phyloP scores from a whole-genome alignment of 768 basidiomycete species.

The Rhodotorula toruloides region DNA sequence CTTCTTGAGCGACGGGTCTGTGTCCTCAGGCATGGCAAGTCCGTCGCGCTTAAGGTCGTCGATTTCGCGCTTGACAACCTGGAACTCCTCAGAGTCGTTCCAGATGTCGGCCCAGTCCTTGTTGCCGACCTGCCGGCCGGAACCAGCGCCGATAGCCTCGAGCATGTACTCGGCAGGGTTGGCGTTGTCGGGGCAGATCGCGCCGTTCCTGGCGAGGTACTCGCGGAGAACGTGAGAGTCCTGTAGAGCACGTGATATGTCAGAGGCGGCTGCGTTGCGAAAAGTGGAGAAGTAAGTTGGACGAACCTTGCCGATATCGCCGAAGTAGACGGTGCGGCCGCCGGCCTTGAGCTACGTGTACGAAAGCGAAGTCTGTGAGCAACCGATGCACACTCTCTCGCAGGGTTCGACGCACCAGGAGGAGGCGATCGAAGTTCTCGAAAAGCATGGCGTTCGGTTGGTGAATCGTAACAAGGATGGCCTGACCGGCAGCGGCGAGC shows the following conservation, averaged over 20 bases:
- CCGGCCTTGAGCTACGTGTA: constrained; percentile 67
- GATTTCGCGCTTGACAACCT: constrained; percentile 55
- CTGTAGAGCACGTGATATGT: no score
- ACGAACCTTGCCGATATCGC: constrained; percentile 73
- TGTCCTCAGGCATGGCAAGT: constrained; percentile 50
- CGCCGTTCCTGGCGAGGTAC: constrained; percentile 73
- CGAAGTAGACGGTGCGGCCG: constrained; percentile 80
- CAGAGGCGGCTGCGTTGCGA: no score
- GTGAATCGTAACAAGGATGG: constrained; percentile 50
- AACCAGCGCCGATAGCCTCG: constrained; percentile 79
- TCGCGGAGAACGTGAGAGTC: constrained; percentile 64
- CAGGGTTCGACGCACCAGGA: no score
- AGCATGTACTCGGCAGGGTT: constrained; percentile 60
- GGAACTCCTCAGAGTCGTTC: constrained; percentile 56
- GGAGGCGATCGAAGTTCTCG: constrained; percentile 66
- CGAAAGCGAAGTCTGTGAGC: no score
- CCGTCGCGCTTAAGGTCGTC: constrained; percentile 52
- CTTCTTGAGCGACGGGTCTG: constrained; percentile 47
- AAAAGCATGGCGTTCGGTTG: constrained; percentile 63
- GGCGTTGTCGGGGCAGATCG: constrained; percentile 64
- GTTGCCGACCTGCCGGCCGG: constrained; percentile 54
- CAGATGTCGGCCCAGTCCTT: constrained; percentile 62
- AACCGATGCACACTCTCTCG: no score
- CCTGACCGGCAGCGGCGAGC: constrained; percentile 50
- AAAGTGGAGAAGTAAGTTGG: no score